Conservation (phyloP, 2,329 filamentous ascomycete species). For the Fusarium hostae region DNA sequence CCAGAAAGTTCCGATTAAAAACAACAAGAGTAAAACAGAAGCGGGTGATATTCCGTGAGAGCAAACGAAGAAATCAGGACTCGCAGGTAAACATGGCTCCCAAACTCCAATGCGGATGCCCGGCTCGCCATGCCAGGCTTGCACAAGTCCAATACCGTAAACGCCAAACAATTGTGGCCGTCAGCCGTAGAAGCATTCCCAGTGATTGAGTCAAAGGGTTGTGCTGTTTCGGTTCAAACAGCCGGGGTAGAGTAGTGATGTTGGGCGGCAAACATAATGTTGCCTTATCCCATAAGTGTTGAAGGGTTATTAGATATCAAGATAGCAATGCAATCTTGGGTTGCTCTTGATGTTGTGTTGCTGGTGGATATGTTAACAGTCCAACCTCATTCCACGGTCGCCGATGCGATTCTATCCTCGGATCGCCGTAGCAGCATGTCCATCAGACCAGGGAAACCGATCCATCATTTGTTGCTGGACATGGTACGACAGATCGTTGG, state of each 20-base stretch:
- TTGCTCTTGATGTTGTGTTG: slow-evolving; percentile 17
- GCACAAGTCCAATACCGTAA: slow-evolving; percentile 38
- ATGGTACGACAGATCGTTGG: slow-evolving; percentile 54
- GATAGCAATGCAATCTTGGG: slow-evolving; percentile 25
- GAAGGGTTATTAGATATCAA: slow-evolving; percentile 27
- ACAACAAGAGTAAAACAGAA: slow-evolving; percentile 28
- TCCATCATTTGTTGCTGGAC: slow-evolving; percentile 55
- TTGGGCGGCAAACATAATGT: not conserved
- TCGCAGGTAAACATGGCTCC: slow-evolving; percentile 30
- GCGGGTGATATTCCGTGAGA: slow-evolving; percentile 15
- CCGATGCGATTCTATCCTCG: slow-evolving; percentile 48
- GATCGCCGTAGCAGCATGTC: slow-evolving; percentile 63
- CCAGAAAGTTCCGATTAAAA: slow-evolving; percentile 33
- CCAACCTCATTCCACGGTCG: slow-evolving; percentile 27
- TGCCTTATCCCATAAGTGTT: not conserved
- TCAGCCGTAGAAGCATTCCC: slow-evolving; percentile 35
- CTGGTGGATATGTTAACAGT: slow-evolving; percentile 16
- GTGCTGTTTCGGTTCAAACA: slow-evolving; percentile 38
- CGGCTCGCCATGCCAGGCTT: slow-evolving; percentile 38
- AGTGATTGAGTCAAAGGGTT: slow-evolving; percentile 17
- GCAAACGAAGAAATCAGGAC: slow-evolving; percentile 11
- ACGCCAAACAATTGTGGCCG: slow-evolving; percentile 39
- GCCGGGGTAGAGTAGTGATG: slow-evolving; percentile 26
- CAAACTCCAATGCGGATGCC: slow-evolving; percentile 42
- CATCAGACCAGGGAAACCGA: slow-evolving; percentile 61